Evolutionary conservation across 2,329 filamentous ascomycete species (phyloP), one percentile per base, ranked within the genome.

Genomic region (Paracoccidioides lutzii): DNA sequence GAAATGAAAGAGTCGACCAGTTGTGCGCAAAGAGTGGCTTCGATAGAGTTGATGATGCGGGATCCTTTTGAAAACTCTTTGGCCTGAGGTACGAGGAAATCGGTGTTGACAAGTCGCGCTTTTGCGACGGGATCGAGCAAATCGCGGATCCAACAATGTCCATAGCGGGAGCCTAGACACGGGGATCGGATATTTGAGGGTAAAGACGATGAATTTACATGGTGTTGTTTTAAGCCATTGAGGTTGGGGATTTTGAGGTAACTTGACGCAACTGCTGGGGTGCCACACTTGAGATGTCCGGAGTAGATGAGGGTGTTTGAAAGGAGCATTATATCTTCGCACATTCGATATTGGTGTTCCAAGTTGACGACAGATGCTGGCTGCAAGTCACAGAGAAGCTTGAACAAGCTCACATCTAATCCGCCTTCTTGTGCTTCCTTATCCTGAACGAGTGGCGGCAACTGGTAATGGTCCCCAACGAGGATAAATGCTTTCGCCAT

Each of bases 281-380:
- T 95, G 30, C 93, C 93, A 66, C 93, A 98, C 64, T 93, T 91
- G 41, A 98, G 78, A 40, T 84, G 81, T 4, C 90, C 91, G n/a
- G 84, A 78, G 72, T 98, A 98, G 64, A 98, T 96, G 55, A 98
- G 79, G 1, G 81, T 87, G 69, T 96, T 98, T 59, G 89, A 94
- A 12, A 98, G 79, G 2, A 85, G 80, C 91, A 97, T 97, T 58
- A 98, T 87, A 59, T 98, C 93, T 62, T 93, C 87, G 64, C 89
- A 95, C 93, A 98, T 98, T 59, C 93, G 88, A 67, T 98, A 98
- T 68, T 98, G 93, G 65, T 96, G 90, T 64, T 93, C 90, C 1
- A 98, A 80, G 60, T 87, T 95, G 59, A 94, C 88, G 2, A 98
- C 90, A 0, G 90, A 90, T 49, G 82, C 76, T 0, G 93, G 90